Evolutionary conservation across 345 rosid genomes (phyloP), one percentile per base, ranked within the genome.

Genomic region (Lumnitzera racemosa): DNA sequence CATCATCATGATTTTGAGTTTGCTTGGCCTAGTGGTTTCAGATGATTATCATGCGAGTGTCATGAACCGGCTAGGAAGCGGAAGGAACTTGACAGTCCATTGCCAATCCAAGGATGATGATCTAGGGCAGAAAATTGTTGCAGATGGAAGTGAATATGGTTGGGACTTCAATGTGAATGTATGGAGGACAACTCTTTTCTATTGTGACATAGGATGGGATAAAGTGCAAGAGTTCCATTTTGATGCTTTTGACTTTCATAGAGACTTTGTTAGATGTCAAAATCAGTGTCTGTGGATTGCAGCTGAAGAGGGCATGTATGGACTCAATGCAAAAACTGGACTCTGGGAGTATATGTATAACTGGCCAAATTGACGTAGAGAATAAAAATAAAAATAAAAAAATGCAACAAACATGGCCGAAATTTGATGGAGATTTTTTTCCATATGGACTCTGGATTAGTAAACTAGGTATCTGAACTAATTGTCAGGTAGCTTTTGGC

Each of bases 101-200:
- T 84, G 84, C 73, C 80, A 73, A 56, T 84, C 89, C 48, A 73
- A 73, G 65, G 86, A 84, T 51, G 24, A 66, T 7, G 83, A 84
- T 68, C 79, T 84, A 16, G 84, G 89, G 14, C 55, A 58, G 72
- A 76, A 77, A 51, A 66, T 12, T 36, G 74, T 84, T 11, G 57
- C 61, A 0, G 78, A 78, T 2, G 86, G 84, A 54, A 46, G 61
- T 7, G 80, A 79, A 49, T 71, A 71, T 23, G 78, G 80, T 3
- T 84, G 86, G 86, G 81, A 79, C 48, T 84, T 79, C 68, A 15
- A 72, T 0, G 72, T 43, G 51, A 73, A 79, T 10, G 70, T 25
- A 3, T 46, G 52, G 58, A 81, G 84, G 29, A 77, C 74, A 2
- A 81, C 84, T 0, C 63, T 79, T 52, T 75, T 73, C 72, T 84